phyloP scores from a whole-genome alignment of 495 filamentous ascomycete species.

The Tuber brumale region DNA sequence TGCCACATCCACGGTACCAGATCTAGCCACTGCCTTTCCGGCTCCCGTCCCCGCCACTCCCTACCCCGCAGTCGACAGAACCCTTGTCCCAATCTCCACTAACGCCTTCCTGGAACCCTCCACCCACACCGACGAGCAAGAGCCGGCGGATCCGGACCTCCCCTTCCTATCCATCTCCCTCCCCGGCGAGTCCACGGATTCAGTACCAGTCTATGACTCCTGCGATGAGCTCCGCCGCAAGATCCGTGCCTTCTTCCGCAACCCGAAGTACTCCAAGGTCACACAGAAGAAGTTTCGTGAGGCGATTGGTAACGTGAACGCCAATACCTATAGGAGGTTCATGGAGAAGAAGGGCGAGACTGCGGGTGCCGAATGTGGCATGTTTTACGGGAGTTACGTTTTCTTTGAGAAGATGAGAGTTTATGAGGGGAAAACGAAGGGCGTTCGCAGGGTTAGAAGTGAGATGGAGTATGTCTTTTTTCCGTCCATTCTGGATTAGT shows the following conservation, averaged over 20 bases:
- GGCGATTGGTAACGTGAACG: constrained; percentile 45
- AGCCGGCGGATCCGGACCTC: neutral
- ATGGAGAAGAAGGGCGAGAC: constrained; percentile 47
- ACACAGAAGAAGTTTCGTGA: constrained; percentile 52
- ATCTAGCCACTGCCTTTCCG: neutral
- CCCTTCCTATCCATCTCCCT: neutral
- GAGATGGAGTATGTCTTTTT: constrained; percentile 45
- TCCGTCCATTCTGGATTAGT: neutral
- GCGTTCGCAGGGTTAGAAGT: constrained; percentile 49
- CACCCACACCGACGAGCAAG: neutral
- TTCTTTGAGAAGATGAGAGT: constrained; percentile 59
- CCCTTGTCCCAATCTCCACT: constrained; percentile 5
- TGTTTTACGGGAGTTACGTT: constrained; percentile 52
- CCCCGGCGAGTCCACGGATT: constrained; percentile 10
- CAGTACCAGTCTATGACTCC: constrained; percentile 50
- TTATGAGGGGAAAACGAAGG: constrained; percentile 52
- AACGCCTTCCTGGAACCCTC: neutral
- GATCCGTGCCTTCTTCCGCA: constrained; percentile 48
- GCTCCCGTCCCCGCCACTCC: neutral
- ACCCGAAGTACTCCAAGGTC: constrained; percentile 44
- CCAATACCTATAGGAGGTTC: constrained; percentile 48
- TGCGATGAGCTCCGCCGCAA: constrained; percentile 55
- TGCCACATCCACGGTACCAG: neutral
- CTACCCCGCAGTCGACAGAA: neutral
- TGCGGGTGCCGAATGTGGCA: constrained; percentile 44